phyloP scores from a whole-genome alignment of 225 moss, liverwort and hornwort species.

The Anthoceros angustus region DNA sequence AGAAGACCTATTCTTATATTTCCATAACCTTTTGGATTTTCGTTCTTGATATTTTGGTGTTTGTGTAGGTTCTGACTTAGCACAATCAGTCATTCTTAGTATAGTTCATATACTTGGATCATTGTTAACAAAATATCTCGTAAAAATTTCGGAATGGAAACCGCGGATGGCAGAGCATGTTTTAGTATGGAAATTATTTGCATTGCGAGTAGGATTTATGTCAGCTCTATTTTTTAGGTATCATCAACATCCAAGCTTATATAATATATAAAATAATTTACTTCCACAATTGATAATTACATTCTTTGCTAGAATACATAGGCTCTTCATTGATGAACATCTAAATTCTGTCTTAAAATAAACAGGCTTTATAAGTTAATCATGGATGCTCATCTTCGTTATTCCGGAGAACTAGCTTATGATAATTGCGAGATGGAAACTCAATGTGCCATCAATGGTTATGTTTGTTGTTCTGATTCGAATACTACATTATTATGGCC shows the following conservation, averaged over 20 bases:
- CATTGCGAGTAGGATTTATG: background rate
- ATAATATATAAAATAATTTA: background rate
- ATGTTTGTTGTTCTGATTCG: background rate
- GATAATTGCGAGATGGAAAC: background rate
- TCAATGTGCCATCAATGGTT: background rate
- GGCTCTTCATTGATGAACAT: too few species aligned
- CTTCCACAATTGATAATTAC: too few species aligned
- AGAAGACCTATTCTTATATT: background rate
- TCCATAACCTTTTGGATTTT: background rate
- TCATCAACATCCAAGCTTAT: background rate
- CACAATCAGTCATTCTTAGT: background rate
- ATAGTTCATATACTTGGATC: background rate
- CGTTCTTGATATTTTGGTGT: background rate
- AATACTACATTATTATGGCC: background rate
- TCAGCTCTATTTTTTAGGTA: background rate
- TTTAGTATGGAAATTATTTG: background rate
- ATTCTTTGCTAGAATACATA: too few species aligned
- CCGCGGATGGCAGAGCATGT: background rate
- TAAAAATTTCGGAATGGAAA: background rate
- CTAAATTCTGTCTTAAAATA: background rate
- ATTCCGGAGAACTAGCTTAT: background rate
- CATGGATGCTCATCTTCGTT: background rate
- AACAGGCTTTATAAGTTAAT: background rate
- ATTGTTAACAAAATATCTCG: background rate
- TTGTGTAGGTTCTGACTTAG: background rate